Percentiles rank a stretch among this genome's conserved stretches.
phyloP scores from a whole-genome alignment of 192 early-diverging fungal species.

The Backusella circina region DNA sequence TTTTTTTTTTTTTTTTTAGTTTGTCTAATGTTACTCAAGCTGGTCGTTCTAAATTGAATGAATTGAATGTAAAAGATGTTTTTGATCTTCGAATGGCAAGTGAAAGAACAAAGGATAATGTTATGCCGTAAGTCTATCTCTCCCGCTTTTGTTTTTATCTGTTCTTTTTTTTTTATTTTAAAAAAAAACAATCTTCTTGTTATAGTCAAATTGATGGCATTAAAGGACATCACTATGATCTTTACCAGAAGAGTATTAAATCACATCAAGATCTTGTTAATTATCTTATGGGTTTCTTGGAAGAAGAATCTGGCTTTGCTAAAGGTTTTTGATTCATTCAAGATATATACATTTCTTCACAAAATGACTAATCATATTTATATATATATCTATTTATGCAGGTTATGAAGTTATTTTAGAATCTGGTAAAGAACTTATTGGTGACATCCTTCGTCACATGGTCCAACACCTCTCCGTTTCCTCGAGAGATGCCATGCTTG shows the following conservation, averaged over 20 bases:
- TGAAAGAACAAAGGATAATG: constrained; percentile 40
- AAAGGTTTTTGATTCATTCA: neutral
- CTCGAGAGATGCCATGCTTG: constrained; percentile 38
- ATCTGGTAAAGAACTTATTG: constrained; percentile 35
- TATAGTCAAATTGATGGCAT: constrained; percentile 37
- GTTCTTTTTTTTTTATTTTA: too few relatives aligned
- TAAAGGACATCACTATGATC: constrained; percentile 16
- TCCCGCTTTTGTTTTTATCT: neutral
- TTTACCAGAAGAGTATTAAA: neutral
- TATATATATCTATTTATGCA: neutral
- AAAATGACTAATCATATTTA: neutral
- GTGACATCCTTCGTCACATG: constrained; percentile 41
- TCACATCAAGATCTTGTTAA: neutral
- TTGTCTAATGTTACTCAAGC: constrained; percentile 38
- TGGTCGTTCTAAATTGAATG: constrained; percentile 38
- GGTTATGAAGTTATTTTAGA: constrained; percentile 46
- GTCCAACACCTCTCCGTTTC: constrained; percentile 25
- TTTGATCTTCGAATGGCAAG: constrained; percentile 52
- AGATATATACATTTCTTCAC: neutral
- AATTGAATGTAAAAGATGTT: constrained; percentile 40
- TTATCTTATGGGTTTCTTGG: neutral
- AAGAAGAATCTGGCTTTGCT: constrained; percentile 1
- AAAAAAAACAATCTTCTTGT: neutral
- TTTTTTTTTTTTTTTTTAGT: constrained; percentile 28
- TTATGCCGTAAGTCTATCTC: constrained; percentile 25